phyloP scores from a whole-genome alignment of 1,284 basidiomycete genomes.

The Grifola frondosa region DNA sequence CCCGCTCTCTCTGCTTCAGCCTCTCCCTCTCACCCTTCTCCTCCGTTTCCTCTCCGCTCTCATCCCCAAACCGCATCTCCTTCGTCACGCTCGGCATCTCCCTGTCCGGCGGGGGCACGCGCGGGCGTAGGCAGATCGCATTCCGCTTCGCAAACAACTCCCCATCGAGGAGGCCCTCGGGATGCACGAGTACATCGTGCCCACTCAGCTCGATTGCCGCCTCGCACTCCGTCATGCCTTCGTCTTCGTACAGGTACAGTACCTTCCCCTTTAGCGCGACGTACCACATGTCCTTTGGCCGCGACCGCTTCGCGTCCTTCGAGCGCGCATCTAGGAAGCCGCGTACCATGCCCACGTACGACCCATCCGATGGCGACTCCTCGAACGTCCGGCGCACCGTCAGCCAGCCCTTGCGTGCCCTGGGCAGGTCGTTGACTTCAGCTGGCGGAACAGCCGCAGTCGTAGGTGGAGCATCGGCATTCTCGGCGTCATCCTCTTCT shows the following conservation, averaged over 20 bases:
- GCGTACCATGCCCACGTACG: constrained; percentile 68
- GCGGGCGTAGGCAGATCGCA: constrained; percentile 76
- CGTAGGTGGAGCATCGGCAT: constrained; percentile 28
- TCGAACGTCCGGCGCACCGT: constrained; percentile 82
- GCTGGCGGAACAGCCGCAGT: constrained; percentile 25
- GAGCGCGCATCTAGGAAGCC: constrained; percentile 74
- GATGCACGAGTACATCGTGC: constrained; percentile 74
- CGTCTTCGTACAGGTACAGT: constrained; percentile 89
- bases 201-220: constrained; percentile 79
- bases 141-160: constrained; percentile 89
- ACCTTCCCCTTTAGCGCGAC: constrained; percentile 86
- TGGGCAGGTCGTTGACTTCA: constrained; percentile 59
- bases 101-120: constrained; percentile 32
- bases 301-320: constrained; percentile 73
- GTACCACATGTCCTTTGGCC: constrained; percentile 88
- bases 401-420: constrained; percentile 79
- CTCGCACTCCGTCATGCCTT: constrained; percentile 82
- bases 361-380: constrained; percentile 56
- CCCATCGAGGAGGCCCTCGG: constrained; percentile 73
- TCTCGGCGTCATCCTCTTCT: constrained; percentile 28
- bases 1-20: constrained; percentile 45
- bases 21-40: constrained; percentile 35
- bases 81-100: constrained; percentile 51
- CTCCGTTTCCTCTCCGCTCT: constrained; percentile 39
- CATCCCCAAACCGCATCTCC: constrained; percentile 48